Percentiles rank a stretch among this genome's conserved stretches.
Conservation (phyloP, 192 early-diverging fungal genomes). For the Coemansia sp. region DNA sequence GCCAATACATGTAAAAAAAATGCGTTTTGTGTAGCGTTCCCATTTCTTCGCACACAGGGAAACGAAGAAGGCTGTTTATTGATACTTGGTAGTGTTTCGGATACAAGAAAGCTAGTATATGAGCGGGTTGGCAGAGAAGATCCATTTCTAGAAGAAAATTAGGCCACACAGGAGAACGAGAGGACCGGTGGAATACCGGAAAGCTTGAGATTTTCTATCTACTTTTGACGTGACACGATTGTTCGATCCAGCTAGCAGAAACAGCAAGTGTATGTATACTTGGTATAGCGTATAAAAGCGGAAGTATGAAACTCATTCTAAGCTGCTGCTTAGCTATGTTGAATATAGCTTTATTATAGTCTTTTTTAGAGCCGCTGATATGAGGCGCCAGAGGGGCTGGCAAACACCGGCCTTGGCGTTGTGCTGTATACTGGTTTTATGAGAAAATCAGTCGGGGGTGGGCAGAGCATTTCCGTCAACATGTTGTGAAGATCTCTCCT, state of each 20-base stretch:
- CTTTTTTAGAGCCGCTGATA: too few species aligned
- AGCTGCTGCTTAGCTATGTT: background rate
- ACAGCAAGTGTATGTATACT: background rate
- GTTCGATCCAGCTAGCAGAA: background rate
- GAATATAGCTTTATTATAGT: too few species aligned
- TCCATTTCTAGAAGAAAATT: background rate
- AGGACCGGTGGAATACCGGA: background rate
- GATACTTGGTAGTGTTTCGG: too few species aligned
- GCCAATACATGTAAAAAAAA: background rate
- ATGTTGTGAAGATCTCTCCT: too few species aligned
- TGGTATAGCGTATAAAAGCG: background rate
- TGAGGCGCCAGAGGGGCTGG: too few species aligned
- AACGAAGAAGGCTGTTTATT: background rate
- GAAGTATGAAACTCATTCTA: background rate
- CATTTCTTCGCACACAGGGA: background rate
- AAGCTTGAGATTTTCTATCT: background rate
- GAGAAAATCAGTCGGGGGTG: too few species aligned
- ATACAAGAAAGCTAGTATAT: too few species aligned
- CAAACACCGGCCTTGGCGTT: too few species aligned
- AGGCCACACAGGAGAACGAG: background rate
- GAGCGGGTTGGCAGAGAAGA: too few species aligned
- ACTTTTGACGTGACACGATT: background rate
- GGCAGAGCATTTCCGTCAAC: too few species aligned
- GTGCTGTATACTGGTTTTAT: too few species aligned
- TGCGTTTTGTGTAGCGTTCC: background rate